Evolutionary conservation across 352 stramenopile genomes (phyloP).

Genomic region (Globisporangium sylvaticum): DNA sequence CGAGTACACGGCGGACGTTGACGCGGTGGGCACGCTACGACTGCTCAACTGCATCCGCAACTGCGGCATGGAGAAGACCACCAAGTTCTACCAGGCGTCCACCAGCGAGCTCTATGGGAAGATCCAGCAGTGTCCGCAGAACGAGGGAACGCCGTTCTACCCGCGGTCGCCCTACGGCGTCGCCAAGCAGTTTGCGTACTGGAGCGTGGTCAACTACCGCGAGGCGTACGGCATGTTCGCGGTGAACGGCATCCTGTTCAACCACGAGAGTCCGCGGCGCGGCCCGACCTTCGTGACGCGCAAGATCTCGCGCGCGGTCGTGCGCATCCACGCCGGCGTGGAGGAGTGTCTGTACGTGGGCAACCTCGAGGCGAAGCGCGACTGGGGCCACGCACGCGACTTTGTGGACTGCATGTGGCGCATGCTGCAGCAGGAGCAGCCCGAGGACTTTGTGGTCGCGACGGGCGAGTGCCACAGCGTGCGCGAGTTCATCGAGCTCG

Average conservation of each 20-base stretch:
- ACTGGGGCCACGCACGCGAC: constrained; percentile 98
- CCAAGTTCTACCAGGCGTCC: constrained; percentile 95
- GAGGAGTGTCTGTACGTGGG: constrained; percentile 96
- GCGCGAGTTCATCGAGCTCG: constrained; percentile 96
- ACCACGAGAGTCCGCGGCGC: constrained; percentile 97
- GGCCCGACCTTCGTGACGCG: constrained; percentile 98
- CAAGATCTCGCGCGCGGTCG: constrained; percentile 97
- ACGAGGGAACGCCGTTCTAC: constrained; percentile 97
- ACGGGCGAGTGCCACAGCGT: constrained; percentile 98
- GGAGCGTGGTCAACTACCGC: constrained; percentile 99
- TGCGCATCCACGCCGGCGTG: constrained; percentile 88
- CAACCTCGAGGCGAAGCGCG: constrained; percentile 96
- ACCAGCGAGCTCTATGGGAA: constrained; percentile 99
- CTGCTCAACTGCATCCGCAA: constrained; percentile 97
- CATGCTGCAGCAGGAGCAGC: constrained; percentile 91
- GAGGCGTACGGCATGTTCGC: constrained; percentile 95
- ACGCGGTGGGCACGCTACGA: constrained; percentile 94
- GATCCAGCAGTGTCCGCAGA: constrained; percentile 95
- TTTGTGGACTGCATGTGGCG: constrained; percentile 99
- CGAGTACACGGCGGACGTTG: constrained; percentile 98
- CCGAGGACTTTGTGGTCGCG: constrained; percentile 81
- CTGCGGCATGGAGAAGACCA: constrained; percentile 71
- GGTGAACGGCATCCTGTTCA: constrained; percentile 99
- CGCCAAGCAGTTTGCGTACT: constrained; percentile 99
- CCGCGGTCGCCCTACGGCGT: constrained; percentile 97